Conservation (phyloP, 495 filamentous ascomycete genomes). For the Geopyxis carbonaria region DNA sequence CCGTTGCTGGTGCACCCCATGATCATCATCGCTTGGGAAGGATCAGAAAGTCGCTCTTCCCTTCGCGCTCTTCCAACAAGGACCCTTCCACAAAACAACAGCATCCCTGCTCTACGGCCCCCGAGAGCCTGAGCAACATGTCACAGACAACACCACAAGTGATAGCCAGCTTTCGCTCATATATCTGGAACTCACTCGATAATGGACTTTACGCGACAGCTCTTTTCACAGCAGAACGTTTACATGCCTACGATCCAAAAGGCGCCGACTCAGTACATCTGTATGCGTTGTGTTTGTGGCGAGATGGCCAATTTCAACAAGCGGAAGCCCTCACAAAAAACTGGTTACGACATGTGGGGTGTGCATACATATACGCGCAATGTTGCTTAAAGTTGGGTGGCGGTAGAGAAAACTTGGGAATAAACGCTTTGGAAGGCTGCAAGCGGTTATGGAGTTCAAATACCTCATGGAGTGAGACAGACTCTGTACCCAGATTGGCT, state of each 20-base stretch:
- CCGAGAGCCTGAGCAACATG: background rate
- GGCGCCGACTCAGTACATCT: conserved; percentile 67
- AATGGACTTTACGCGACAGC: conserved; percentile 75
- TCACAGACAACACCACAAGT: conserved; percentile 29
- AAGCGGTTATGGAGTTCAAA: conserved; percentile 41
- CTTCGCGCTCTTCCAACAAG: conserved; percentile 14
- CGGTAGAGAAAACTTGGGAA: conserved; percentile 57
- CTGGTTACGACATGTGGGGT: conserved; percentile 50
- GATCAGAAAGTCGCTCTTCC: conserved; percentile 21
- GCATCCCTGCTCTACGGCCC: background rate
- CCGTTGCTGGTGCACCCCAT: conserved; percentile 12
- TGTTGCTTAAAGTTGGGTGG: conserved; percentile 55
- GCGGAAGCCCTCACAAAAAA: conserved; percentile 28
- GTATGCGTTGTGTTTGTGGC: conserved; percentile 64
- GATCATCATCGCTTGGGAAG: conserved; percentile 22
- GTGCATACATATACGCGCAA: conserved; percentile 81
- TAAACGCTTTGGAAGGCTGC: conserved; percentile 60
- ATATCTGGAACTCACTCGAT: conserved; percentile 86
- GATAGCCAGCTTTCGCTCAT: conserved; percentile 58
- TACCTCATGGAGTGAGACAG: conserved; percentile 34
- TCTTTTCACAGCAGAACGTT: conserved; percentile 74
- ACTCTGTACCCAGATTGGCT: too few relatives aligned
- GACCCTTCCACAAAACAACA: conserved; percentile 8
- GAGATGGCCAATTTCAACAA: conserved; percentile 56
- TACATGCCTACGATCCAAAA: conserved; percentile 64